Base-by-base conservation (phyloP, 2,329 filamentous ascomycete genomes). In the Phymatotrichopsis omnivora region DNA sequence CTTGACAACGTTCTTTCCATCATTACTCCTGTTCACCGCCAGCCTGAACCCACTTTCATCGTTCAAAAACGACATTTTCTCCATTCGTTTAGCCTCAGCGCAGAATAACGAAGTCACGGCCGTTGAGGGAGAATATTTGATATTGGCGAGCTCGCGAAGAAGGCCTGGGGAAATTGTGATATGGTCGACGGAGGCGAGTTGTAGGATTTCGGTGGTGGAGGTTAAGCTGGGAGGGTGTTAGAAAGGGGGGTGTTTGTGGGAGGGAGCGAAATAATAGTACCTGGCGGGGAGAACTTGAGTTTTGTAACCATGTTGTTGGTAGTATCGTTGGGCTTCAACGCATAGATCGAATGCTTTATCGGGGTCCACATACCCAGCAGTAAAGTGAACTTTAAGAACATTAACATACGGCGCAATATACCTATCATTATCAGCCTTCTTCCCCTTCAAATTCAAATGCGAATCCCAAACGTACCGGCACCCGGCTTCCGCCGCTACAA, bases 391-490 rank as follows among this genome's bases (percentile, higher is more conserved):
- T 52, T 71, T 72, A 30, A 81, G 63, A 53, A 80, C 75, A 56
- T 80, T 79, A 23, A 81, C 73, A 51, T 79, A 69, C 0, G 78
- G 77, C 0, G 76, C 74, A 32, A 81, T 73, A n/a, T n/a, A n/a
- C n/a, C n/a, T n/a, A n/a, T n/a, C n/a, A n/a, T n/a, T n/a, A n/a
- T n/a, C n/a, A n/a, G n/a, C n/a, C n/a, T n/a, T n/a, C n/a, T n/a
- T n/a, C n/a, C n/a, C n/a, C n/a, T n/a, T n/a, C n/a, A n/a, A n/a
- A n/a, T n/a, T n/a, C n/a, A n/a, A n/a, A n/a, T n/a, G n/a, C n/a
- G n/a, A n/a, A n/a, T n/a, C n/a, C n/a, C n/a, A n/a, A n/a, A n/a
- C n/a, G 55, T 79, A 80, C 1, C 69, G 69, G 54, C 75, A 80
- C 3, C 68, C 67, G 0, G 68, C 72, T 38, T 76, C 70, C 1